A percentile compares a stretch with the other conserved stretches of the same genome.
Evolutionary conservation across 2,329 filamentous ascomycete genomes (phyloP).

Genomic region (Allantophomopsis lycopodina): DNA sequence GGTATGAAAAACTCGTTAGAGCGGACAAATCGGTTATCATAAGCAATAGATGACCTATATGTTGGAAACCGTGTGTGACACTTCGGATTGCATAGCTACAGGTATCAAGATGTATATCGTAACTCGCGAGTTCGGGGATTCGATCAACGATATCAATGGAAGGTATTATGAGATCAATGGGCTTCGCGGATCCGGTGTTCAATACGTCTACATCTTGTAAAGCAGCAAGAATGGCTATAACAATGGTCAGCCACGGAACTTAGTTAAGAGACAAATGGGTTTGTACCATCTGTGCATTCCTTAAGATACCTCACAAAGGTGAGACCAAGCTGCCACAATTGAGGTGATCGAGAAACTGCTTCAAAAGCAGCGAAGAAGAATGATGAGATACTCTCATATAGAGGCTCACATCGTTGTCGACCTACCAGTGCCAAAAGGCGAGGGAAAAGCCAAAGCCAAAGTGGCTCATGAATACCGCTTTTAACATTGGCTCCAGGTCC

Average conservation of each 20-base stretch:
- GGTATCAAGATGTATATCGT: not conserved
- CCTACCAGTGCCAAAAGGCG: conserved; percentile 43
- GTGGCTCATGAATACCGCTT: conserved; percentile 41
- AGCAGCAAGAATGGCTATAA: conserved; percentile 12
- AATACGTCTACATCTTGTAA: conserved; percentile 9
- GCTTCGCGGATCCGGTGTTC: conserved; percentile 1
- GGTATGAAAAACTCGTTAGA: conserved; percentile 9
- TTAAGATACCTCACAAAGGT: conserved; percentile 34
- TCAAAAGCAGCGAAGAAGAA: conserved; percentile 36
- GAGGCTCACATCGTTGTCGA: conserved; percentile 29
- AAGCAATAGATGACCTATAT: conserved; percentile 12
- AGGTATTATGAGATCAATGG: conserved; percentile 9
- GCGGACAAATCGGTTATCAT: conserved; percentile 15
- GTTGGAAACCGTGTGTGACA: conserved; percentile 9
- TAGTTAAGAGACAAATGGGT: conserved; percentile 2
- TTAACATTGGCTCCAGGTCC: conserved; percentile 26
- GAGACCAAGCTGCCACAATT: conserved; percentile 32
- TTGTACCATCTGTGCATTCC: conserved; percentile 14
- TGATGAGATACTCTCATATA: conserved; percentile 35
- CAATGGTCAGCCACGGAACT: not conserved
- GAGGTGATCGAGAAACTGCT: conserved; percentile 26
- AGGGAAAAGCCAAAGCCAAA: conserved; percentile 53
- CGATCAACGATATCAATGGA: conserved; percentile 7
- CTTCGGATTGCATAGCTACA: conserved; percentile 14
- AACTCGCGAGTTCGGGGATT: not conserved